Percentiles rank a stretch among this genome's conserved stretches.
Conservation (phyloP, 1,139 yeast genomes). For the Geotrichum europaeum region DNA sequence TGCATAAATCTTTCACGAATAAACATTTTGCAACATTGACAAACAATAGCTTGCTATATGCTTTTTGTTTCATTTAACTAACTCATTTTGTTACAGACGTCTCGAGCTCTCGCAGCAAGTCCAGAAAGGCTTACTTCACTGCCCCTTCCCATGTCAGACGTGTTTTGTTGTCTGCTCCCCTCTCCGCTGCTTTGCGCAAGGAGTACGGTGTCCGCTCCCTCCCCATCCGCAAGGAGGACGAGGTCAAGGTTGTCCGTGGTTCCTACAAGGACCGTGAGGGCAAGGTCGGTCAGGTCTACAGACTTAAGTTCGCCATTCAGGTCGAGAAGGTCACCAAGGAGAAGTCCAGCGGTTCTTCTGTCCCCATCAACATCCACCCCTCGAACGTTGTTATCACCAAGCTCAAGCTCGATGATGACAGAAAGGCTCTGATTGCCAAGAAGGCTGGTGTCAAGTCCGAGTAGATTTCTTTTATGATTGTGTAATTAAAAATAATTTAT, state of each 20-base stretch:
- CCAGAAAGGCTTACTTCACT: conserved; percentile 99
- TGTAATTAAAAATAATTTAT: neutral
- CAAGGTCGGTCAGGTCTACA: conserved; percentile 95
- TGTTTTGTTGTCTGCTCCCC: conserved; percentile 94
- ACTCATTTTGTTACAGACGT: conserved; percentile 49
- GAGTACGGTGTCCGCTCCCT: conserved; percentile 93
- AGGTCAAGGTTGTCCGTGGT: conserved; percentile 95
- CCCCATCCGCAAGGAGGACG: conserved; percentile 98
- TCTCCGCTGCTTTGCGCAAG: conserved; percentile 97
- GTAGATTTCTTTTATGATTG: conserved; percentile 35
- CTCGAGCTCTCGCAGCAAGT: conserved; percentile 98
- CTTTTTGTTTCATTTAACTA: neutral
- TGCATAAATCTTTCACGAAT: neutral
- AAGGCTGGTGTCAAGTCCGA: conserved; percentile 77
- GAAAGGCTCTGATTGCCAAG: conserved; percentile 94
- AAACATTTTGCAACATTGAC: neutral
- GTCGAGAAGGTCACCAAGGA: conserved; percentile 97
- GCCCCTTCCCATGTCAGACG: conserved; percentile 98
- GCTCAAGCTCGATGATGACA: conserved; percentile 97
- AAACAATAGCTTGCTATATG: neutral
- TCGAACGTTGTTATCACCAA: conserved; percentile 98
- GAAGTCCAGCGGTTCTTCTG: conserved; percentile 97
- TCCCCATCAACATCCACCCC: conserved; percentile 97
- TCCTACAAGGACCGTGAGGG: conserved; percentile 99
- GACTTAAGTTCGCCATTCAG: conserved; percentile 96